A percentile compares a stretch with the other conserved stretches of the same genome.
phyloP scores from a whole-genome alignment of 2,329 filamentous ascomycete species.

The Ophiostoma ips region DNA sequence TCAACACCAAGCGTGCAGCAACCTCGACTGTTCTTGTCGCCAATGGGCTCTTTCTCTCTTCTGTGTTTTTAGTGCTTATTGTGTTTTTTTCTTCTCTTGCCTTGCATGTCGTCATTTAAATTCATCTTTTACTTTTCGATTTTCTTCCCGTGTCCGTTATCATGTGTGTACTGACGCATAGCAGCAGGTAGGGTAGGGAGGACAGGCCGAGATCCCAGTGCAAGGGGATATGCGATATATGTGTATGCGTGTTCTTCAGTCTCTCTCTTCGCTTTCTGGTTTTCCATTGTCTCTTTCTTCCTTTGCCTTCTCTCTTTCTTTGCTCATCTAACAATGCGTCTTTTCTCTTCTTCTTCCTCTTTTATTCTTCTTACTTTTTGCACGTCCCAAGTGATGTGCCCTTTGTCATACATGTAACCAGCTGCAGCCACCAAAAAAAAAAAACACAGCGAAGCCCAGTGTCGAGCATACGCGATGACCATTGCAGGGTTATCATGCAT shows the following conservation, averaged over 20 bases:
- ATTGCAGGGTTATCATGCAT: not conserved
- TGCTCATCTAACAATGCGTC: not conserved
- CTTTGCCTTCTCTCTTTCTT: not conserved
- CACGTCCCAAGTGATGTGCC: too few relatives aligned
- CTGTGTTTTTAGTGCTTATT: constrained; percentile 1
- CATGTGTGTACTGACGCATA: constrained; percentile 4
- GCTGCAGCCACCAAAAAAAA: not conserved
- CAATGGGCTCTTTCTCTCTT: not conserved
- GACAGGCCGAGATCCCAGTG: not conserved
- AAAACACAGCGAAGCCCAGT: not conserved
- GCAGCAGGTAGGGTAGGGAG: not conserved
- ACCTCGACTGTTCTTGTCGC: not conserved
- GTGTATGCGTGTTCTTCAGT: not conserved
- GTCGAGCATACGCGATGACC: not conserved
- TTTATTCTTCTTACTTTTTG: too few relatives aligned
- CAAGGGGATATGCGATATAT: too few relatives aligned
- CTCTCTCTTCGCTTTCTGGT: not conserved
- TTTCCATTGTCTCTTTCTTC: not conserved
- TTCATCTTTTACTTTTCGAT: not conserved
- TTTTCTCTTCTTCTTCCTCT: too few relatives aligned
- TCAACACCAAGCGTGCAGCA: too few relatives aligned
- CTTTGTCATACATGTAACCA: not conserved
- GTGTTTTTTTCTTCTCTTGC: not conserved
- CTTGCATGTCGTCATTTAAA: not conserved
- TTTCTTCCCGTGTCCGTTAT: not conserved